A percentile compares a stretch with the other conserved stretches of the same genome.
These are phyloP conservation scores for Cucurbitaria berberidis DNA, from an alignment of 2,329 filamentous ascomycete species.

Conservation along the genomic window DNA sequence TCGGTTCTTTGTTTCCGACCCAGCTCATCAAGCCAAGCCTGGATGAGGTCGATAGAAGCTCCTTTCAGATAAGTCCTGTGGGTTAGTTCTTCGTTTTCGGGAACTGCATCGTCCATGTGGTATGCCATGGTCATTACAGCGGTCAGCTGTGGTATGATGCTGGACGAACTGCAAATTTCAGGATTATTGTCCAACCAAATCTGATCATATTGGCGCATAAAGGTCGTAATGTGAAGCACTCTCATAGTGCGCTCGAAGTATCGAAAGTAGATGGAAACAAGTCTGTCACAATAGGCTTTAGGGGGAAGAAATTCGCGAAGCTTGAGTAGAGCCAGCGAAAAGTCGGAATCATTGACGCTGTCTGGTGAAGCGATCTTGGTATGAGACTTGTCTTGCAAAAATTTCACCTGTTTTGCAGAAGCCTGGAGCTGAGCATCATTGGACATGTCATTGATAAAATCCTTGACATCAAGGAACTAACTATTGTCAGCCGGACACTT, in stretches of 20 bases:
- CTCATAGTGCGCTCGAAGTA: conserved; percentile 34
- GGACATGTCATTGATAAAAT: conserved; percentile 19
- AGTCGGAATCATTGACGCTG: conserved; percentile 9
- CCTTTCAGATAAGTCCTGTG: conserved; percentile 21
- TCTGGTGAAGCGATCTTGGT: conserved; percentile 16
- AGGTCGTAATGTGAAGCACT: conserved; percentile 33
- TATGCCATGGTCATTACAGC: conserved; percentile 30
- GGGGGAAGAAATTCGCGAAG: conserved; percentile 26
- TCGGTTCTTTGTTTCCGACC: conserved; percentile 28
- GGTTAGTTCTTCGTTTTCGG: conserved; percentile 8
- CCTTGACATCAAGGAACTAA: conserved; percentile 24
- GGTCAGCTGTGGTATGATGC: conserved; percentile 31
- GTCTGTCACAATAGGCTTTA: conserved; percentile 28
- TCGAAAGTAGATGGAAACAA: conserved; percentile 24
- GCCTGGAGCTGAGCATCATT: conserved; percentile 21
- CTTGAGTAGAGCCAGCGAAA: conserved; percentile 23
- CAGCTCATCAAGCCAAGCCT: conserved; percentile 31
- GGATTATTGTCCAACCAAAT: conserved; percentile 23
- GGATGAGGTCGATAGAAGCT: conserved; percentile 20
- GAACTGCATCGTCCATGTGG: conserved; percentile 19
- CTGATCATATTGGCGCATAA: conserved; percentile 28
- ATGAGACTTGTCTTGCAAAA: conserved; percentile 20
- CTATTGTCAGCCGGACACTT: conserved; percentile 19
- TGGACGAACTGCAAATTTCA: conserved; percentile 19
- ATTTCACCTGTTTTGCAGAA: conserved; percentile 23